A percentile compares a stretch with the other conserved stretches of the same genome.
Evolutionary conservation across 805 yeast genomes (phyloP).

Genomic region (Metschnikowia vanudenii): DNA sequence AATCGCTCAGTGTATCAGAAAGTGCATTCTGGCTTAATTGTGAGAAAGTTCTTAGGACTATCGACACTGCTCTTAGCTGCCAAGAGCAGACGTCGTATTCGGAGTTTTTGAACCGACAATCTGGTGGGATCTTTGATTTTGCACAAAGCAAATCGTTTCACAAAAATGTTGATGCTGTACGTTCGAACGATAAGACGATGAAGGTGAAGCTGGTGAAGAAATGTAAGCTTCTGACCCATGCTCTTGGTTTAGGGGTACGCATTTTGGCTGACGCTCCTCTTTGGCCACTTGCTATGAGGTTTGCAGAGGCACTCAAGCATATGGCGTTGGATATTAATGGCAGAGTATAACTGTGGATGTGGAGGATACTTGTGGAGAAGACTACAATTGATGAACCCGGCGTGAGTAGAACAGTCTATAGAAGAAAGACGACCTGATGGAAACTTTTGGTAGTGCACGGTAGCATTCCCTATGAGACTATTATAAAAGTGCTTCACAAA

Average conservation of each 20-base stretch:
- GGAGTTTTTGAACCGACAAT: conserved; percentile 56
- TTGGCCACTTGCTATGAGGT: conserved; percentile 78
- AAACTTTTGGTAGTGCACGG: no score
- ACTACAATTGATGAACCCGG: not conserved
- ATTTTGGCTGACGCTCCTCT: conserved; percentile 82
- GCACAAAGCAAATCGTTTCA: conserved; percentile 15
- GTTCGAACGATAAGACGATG: not conserved
- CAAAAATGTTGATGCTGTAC: conserved; percentile 12
- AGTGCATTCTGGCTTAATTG: conserved; percentile 62
- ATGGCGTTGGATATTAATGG: conserved; percentile 31
- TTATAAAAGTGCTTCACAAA: no score
- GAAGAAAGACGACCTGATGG: no score
- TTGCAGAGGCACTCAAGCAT: conserved; percentile 75
- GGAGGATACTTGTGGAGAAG: not conserved
- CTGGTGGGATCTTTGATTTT: conserved; percentile 55
- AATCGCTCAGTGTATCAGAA: conserved; percentile 44
- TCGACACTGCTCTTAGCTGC: conserved; percentile 57
- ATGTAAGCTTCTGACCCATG: conserved; percentile 53
- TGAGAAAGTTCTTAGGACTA: conserved; percentile 56
- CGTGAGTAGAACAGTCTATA: not conserved
- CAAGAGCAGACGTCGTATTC: conserved; percentile 53
- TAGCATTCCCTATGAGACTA: no score
- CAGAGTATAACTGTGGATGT: not conserved
- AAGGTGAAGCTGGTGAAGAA: conserved; percentile 26
- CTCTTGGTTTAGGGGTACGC: conserved; percentile 68